Evolutionary conservation across 768 basidiomycete genomes (phyloP), one percentile per base, ranked within the genome.

Genomic region (Neoboletus magnificus): DNA sequence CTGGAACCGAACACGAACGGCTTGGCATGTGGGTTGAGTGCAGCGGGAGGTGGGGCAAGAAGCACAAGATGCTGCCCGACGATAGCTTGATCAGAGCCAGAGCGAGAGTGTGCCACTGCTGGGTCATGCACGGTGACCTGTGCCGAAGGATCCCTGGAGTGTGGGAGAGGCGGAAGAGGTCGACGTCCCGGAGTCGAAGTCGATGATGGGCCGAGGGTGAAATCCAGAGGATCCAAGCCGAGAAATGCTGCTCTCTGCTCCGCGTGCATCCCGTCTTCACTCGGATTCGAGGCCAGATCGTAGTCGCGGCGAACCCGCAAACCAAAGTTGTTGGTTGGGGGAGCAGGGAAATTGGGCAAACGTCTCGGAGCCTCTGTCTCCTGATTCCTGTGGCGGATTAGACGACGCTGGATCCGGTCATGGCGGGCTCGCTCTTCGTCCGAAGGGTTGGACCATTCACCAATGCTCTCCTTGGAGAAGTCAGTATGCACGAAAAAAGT

Each of bases 391-490:
- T 60, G 64, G 20, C 82, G 82, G 35, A 81, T 81, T 54, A 82
- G 69, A 37, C 87, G 83, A 43, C 86, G 82, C 41, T 86, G 82
- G 43, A 82, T 71, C 30, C 89, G 83, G 30, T 79, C 72, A 58
- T 84, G 84, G 22, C 90, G 82, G 4, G 87, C 90, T 29, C 86
- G 81, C 66, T 93, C 91, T 70, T 93, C 91, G 65, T 93, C 91
- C 25, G 91, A 93, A 18, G 91, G 91, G 64, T 93, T 93, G 23
- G 91, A 93, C 82, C 82, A 93, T 73, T 93, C 91, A 27, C 89
- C 90, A 47, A 91, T 86, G 62, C 89, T 91, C 85, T 90, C 75
- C 61, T 71, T 58, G 54, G 29, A 53, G 50, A 58, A 41, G 54
- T 60, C 30, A 54, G 41, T 20, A 57, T 46, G 40, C 13, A 35